Base-by-base conservation (phyloP, 2,329 filamentous ascomycete species). In the Pseudopyrenochaeta lycopersici region DNA sequence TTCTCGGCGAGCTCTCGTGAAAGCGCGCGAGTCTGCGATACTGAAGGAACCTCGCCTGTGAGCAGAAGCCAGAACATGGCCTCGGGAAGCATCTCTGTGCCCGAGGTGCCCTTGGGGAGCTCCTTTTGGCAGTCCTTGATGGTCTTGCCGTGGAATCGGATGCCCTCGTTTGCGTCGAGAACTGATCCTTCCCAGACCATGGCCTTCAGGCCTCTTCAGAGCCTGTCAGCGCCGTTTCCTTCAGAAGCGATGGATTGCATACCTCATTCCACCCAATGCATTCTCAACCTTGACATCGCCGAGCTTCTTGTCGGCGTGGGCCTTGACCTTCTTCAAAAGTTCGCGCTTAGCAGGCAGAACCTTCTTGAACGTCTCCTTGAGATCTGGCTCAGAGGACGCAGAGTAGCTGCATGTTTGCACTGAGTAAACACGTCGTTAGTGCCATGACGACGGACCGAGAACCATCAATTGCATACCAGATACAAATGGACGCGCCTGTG, bases 141-240 rank as follows among this genome's bases (percentile, higher is more conserved):
- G 61, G 93, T 97, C 71, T 90, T 90, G 75, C 95, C 95, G 77
- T 98, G 95, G 84, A 99, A 99, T 61, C 94, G 91, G 75, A 99
- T 99, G 55, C 95, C 95, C 81, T 98, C 93, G 72, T 99, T 90
- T 65, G 95, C 90, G 73, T 99, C 95, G 44, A 99, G 88, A 20
- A 98, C 94, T 10, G 93, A 97, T 41, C 95, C 95, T 79, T 99
- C 95, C 95, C 95, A 99, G 49, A 99, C 86, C 92, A 99, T 97
- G 65, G 93, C 91, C 81, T 97, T 97, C 65, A 99, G 86, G 33
- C 94, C 94, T 78, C 82, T 85, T 55, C 32, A n/a, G 46, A 7
- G 27, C 1, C 17, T 33, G 59, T 70, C 42, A 70, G 53, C 38
- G 38, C 9, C 12, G 23, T 38, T 55, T 23, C 47, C 38, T 21